phyloP scores from a whole-genome alignment of 2,329 filamentous ascomycete species.

The Paracamarosporium sp. region DNA sequence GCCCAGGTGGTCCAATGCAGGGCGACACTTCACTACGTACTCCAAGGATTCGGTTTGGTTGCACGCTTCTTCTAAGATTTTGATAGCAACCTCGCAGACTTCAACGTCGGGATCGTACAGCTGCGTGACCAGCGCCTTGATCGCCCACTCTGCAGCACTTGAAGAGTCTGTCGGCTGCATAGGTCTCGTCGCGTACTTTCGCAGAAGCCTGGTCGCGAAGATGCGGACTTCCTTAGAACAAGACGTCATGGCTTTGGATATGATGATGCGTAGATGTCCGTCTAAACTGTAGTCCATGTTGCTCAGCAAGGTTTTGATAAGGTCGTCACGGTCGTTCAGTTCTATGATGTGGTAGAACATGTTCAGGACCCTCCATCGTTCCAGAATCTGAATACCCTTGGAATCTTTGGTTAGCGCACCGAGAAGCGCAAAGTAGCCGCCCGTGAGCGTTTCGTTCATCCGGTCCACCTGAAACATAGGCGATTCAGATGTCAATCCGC shows the following conservation, averaged over 20 bases:
- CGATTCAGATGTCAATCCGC: conserved; percentile 74
- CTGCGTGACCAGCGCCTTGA: conserved; percentile 95
- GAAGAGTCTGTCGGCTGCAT: conserved; percentile 51
- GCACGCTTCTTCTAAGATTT: conserved; percentile 96
- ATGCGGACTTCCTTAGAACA: conserved; percentile 91
- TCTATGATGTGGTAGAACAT: conserved; percentile 99
- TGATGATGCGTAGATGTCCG: conserved; percentile 87
- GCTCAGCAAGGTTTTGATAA: conserved; percentile 85
- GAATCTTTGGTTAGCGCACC: conserved; percentile 84
- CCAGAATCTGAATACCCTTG: conserved; percentile 86
- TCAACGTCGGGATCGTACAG: conserved; percentile 97
- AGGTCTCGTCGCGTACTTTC: conserved; percentile 79
- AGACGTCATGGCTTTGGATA: conserved; percentile 92
- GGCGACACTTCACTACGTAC: conserved; percentile 95
- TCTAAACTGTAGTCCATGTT: conserved; percentile 89
- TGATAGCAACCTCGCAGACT: conserved; percentile 94
- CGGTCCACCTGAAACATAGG: conserved; percentile 89
- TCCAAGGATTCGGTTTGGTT: conserved; percentile 90
- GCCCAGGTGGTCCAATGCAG: conserved; percentile 91
- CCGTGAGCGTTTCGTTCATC: conserved; percentile 84
- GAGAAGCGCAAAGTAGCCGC: conserved; percentile 92
- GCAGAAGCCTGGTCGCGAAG: conserved; percentile 82
- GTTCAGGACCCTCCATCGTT: conserved; percentile 97
- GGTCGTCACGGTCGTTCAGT: conserved; percentile 85
- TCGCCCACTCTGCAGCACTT: conserved; percentile 92